A percentile compares a stretch with the other conserved stretches of the same genome.
phyloP scores from a whole-genome alignment of 805 yeast species.

The Nakazawaea laoshanensis region DNA sequence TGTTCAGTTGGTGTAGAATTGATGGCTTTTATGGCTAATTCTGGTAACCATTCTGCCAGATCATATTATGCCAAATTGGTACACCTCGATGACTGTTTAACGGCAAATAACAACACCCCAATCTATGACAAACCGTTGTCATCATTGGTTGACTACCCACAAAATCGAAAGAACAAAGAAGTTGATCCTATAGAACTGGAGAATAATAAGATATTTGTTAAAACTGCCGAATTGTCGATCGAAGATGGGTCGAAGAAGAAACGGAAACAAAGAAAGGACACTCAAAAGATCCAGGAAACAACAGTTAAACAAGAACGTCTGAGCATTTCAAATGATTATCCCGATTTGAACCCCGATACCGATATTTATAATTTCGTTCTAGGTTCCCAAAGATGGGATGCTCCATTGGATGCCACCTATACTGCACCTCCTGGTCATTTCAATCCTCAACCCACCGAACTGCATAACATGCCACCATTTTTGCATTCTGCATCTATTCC shows the following conservation, averaged over 20 bases:
- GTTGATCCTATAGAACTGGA: background rate
- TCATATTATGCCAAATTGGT: constrained; percentile 18
- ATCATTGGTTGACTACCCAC: constrained; percentile 2
- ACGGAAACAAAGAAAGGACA: background rate
- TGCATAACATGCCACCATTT: no score
- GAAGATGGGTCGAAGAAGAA: constrained; percentile 2
- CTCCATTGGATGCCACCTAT: no score
- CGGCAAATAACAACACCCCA: background rate
- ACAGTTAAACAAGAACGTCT: no score
- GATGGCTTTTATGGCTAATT: constrained; percentile 19
- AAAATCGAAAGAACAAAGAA: background rate
- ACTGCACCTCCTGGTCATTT: no score
- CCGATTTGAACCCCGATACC: no score
- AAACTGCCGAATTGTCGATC: background rate
- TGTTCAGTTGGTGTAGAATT: constrained; percentile 16
- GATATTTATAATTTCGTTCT: no score
- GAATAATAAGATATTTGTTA: constrained; percentile 1
- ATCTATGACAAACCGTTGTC: constrained; percentile 3
- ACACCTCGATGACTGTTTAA: constrained; percentile 4
- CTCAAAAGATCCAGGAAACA: no score
- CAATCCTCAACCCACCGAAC: no score
- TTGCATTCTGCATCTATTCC: no score
- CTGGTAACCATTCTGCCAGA: constrained; percentile 20
- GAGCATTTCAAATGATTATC: no score
- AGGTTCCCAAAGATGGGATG: no score